These are phyloP conservation scores for Teratosphaeria destructans DNA, from an alignment of 2,329 filamentous ascomycete genomes.

Conservation along the genomic window DNA sequence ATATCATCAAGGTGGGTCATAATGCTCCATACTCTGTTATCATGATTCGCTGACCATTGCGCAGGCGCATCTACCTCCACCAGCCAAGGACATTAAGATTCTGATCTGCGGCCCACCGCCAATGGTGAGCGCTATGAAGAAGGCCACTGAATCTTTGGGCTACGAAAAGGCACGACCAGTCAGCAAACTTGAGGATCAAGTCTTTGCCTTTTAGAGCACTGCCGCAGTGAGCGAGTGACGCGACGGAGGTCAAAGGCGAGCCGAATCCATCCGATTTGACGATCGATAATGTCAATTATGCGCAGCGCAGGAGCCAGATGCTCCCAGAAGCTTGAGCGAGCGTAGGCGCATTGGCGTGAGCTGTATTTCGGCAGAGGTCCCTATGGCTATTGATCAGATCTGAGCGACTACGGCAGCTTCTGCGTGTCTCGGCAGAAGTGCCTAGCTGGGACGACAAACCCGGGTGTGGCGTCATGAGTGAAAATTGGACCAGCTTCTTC, in stretches of 20 bases:
- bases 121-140: conserved; percentile 96
- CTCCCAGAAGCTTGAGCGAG: neutral
- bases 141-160: conserved; percentile 77
- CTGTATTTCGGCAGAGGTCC: neutral
- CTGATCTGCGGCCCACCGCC: conserved; percentile 90
- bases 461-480: no score
- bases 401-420: neutral
- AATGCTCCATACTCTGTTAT: neutral
- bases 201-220: conserved; percentile 70
- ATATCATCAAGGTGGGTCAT: conserved; percentile 68
- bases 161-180: conserved; percentile 88
- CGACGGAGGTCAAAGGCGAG: neutral
- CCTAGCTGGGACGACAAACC: no score
- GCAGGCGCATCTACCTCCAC: conserved; percentile 68
- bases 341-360: neutral
- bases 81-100: conserved; percentile 82
- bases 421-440: neutral
- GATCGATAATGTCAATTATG: neutral
- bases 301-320: neutral
- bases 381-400: neutral
- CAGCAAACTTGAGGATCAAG: conserved; percentile 95
- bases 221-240: neutral
- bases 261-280: neutral
- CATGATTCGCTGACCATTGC: neutral
- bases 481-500: no score